phyloP scores from a whole-genome alignment of 345 rosid species.

The Hibiscus trionum region DNA sequence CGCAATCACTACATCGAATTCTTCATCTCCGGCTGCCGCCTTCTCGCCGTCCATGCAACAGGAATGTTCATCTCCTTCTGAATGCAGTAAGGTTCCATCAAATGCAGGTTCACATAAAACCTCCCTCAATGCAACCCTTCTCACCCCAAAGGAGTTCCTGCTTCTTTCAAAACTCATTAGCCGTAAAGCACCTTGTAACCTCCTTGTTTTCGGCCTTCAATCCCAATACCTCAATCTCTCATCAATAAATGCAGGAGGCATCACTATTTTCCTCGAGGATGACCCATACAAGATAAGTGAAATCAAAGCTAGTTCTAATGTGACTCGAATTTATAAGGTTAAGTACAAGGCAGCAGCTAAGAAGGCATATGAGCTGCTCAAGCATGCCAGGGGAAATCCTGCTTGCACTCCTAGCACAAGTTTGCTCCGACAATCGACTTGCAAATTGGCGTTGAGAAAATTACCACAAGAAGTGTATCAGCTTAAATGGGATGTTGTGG shows the following conservation, averaged over 20 bases:
- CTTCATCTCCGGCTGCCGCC: background rate
- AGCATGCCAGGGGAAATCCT: background rate
- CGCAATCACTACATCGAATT: background rate
- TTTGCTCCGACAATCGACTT: background rate
- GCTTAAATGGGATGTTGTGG: background rate
- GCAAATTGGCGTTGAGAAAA: background rate
- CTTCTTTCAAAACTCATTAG: background rate
- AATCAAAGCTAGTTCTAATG: background rate
- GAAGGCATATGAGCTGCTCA: background rate
- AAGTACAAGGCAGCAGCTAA: background rate
- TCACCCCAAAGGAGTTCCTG: background rate
- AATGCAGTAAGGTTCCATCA: background rate
- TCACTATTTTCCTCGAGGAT: background rate
- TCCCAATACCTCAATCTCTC: background rate
- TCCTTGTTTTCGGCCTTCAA: background rate
- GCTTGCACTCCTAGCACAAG: background rate
- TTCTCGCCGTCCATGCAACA: background rate
- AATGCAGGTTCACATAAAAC: background rate
- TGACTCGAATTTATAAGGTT: background rate
- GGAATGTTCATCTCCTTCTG: background rate
- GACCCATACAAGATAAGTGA: background rate
- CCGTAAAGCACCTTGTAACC: background rate
- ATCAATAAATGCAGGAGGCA: background rate
- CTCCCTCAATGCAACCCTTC: background rate
- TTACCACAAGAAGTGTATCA: background rate